Evolutionary conservation across 805 yeast species (phyloP).

Genomic region (Teunomyces gatunensis): DNA sequence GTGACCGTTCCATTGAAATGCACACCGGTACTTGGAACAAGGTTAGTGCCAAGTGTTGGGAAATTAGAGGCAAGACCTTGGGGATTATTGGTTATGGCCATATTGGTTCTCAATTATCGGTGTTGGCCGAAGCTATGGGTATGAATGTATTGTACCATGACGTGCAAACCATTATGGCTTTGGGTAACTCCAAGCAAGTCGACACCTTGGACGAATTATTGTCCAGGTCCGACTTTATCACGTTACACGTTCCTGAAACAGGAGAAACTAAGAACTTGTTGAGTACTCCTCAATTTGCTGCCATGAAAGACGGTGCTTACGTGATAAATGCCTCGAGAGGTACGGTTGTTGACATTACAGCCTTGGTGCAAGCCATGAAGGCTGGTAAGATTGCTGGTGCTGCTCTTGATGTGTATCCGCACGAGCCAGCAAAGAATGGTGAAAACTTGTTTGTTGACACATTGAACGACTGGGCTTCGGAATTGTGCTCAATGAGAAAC

Average conservation of each 20-base stretch:
- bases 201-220: constrained; percentile 79
- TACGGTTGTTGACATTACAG: constrained; percentile 94
- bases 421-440: constrained; percentile 97
- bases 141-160: constrained; percentile 95
- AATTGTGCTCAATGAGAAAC: constrained; percentile 78
- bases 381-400: constrained; percentile 95
- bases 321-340: constrained; percentile 97
- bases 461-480: constrained; percentile 81
- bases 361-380: constrained; percentile 86
- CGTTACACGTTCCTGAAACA: constrained; percentile 93
- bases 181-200: constrained; percentile 96
- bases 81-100: constrained; percentile 98
- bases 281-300: constrained; percentile 85
- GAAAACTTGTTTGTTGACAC: constrained; percentile 68
- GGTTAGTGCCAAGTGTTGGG: constrained; percentile 95
- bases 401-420: constrained; percentile 93
- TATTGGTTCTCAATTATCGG: constrained; percentile 95
- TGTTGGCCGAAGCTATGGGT: constrained; percentile 96
- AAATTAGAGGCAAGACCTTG: constrained; percentile 95
- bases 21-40: constrained; percentile 98
- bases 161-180: constrained; percentile 86
- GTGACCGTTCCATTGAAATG: constrained; percentile 93
- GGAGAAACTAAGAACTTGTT: constrained; percentile 89
- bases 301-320: constrained; percentile 95
- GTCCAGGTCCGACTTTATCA: constrained; percentile 78